Evolutionary conservation across 306 rosid species (phyloP).

Genomic region (Pachyrhizus erosus): DNA sequence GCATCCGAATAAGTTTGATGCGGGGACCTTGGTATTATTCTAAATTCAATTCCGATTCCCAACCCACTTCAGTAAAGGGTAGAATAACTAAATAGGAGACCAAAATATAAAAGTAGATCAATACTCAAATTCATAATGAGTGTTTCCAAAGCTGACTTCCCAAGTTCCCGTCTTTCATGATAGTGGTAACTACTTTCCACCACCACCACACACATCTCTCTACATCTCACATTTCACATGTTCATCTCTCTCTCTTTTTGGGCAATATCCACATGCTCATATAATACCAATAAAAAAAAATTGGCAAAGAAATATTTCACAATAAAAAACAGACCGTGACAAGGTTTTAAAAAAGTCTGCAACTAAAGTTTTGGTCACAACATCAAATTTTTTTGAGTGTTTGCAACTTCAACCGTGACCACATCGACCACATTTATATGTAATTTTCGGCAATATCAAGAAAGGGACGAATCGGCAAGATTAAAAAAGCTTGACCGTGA

Average conservation of each 20-base stretch:
- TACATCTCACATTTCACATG: background rate
- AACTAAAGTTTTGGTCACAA: too few relatives aligned
- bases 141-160: slow-evolving; percentile 14
- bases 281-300: background rate
- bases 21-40: background rate
- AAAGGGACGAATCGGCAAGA: too few relatives aligned
- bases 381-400: too few relatives aligned
- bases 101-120: slow-evolving; percentile 5
- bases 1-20: background rate
- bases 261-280: too few relatives aligned
- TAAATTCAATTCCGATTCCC: background rate
- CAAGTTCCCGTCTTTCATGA: slow-evolving; percentile 21
- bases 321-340: background rate
- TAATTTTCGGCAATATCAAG: too few relatives aligned
- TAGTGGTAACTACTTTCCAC: slow-evolving; percentile 13
- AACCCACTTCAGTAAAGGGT: slow-evolving; percentile 12
- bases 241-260: background rate
- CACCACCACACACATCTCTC: background rate
- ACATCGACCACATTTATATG: too few relatives aligned
- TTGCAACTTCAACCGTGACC: too few relatives aligned
- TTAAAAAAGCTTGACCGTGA: background rate
- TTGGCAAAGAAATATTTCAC: background rate
- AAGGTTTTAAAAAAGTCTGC: too few relatives aligned
- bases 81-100: background rate
- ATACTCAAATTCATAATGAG: slow-evolving; percentile 19